phyloP scores from a whole-genome alignment of 345 rosid genomes.

The Crucihimalaya himalaica region DNA sequence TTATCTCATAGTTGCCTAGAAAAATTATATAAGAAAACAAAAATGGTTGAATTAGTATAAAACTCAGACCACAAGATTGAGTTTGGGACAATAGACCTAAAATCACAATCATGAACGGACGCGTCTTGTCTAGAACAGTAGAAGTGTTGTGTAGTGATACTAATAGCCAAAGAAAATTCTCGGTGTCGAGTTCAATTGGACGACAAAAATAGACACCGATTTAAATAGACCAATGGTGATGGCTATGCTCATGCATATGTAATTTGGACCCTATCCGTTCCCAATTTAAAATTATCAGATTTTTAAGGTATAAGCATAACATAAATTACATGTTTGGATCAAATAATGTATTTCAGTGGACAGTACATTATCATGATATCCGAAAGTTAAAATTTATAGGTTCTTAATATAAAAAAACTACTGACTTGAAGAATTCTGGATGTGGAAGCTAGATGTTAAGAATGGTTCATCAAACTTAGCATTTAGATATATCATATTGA shows the following conservation, averaged over 20 bases:
- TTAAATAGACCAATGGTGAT: background rate
- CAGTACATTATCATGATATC: no score
- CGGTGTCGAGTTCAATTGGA: background rate
- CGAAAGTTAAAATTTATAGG: no score
- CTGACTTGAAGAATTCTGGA: no score
- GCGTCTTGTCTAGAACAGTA: constrained; percentile 4
- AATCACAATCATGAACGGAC: constrained; percentile 7
- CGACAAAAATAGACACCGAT: constrained; percentile 15
- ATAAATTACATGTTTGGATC: no score
- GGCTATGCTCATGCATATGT: background rate
- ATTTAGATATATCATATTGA: no score
- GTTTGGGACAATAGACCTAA: background rate
- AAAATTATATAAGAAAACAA: background rate
- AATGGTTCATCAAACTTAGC: no score
- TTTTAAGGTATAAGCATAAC: no score
- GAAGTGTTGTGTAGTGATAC: constrained; percentile 16
- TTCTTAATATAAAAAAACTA: no score
- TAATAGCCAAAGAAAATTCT: background rate
- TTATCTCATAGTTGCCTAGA: background rate
- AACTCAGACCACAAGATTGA: constrained; percentile 1
- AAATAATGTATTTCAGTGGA: no score
- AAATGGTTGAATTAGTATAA: background rate
- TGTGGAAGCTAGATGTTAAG: no score
- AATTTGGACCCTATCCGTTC: no score
- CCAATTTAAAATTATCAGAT: no score